phyloP scores from a whole-genome alignment of 192 early-diverging fungal species.

The Backusella tuberculispora region DNA sequence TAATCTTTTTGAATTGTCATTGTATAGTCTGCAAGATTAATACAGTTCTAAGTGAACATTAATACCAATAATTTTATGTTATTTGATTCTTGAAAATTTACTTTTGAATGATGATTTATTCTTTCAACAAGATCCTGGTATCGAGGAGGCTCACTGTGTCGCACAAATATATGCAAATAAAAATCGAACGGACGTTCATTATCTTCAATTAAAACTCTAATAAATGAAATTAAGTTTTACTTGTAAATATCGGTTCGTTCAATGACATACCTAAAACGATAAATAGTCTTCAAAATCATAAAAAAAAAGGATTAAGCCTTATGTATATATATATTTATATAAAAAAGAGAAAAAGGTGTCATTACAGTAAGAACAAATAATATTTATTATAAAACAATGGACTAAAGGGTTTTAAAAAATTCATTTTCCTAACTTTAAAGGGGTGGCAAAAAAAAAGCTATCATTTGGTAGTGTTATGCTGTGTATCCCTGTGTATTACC shows the following conservation, averaged over 20 bases:
- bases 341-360: neutral
- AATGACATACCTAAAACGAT: neutral
- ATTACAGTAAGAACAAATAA: neutral
- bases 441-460: conserved; percentile 7
- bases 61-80: neutral
- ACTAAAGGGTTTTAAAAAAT: neutral
- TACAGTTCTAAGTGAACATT: neutral
- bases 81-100: neutral
- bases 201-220: conserved; percentile 11
- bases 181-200: conserved; percentile 15
- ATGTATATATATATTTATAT: neutral
- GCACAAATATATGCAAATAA: conserved; percentile 20
- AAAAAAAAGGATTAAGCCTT: neutral
- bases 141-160: conserved; percentile 8
- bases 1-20: conserved; percentile 7
- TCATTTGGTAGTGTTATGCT: neutral
- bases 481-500: neutral
- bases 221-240: neutral
- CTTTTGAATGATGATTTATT: conserved; percentile 15
- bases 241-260: neutral
- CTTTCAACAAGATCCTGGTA: conserved; percentile 12
- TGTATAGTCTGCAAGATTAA: neutral
- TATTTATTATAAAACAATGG: neutral
- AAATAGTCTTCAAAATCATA: neutral
- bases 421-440: conserved; percentile 7